These are phyloP conservation scores for Gelatoporia subvermispora DNA, from an alignment of 768 basidiomycete species.

Conservation along the genomic window DNA sequence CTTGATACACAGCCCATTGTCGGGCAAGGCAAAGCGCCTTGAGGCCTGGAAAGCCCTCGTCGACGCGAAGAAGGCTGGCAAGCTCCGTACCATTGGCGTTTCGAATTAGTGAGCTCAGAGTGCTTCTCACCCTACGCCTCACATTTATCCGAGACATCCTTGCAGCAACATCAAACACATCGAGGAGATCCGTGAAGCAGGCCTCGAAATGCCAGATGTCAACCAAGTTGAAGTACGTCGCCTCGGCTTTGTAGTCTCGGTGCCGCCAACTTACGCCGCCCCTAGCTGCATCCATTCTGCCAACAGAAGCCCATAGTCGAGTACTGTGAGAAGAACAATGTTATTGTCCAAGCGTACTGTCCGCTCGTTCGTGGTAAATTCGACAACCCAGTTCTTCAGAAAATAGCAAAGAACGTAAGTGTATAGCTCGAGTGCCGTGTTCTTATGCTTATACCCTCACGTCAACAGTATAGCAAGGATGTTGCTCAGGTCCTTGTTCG, in stretches of 20 bases:
- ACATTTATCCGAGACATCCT: not conserved
- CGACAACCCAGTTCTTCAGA: slow-evolving; percentile 46
- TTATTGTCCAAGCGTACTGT: slow-evolving; percentile 44
- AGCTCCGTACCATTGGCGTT: slow-evolving; percentile 36
- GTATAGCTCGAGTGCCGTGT: not conserved
- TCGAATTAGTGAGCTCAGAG: slow-evolving; percentile 38
- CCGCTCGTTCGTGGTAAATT: slow-evolving; percentile 53
- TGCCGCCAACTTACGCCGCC: not conserved
- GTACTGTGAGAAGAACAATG: slow-evolving; percentile 42
- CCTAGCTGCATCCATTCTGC: slow-evolving; percentile 69
- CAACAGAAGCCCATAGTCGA: slow-evolving; percentile 79
- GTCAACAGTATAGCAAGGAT: slow-evolving; percentile 33
- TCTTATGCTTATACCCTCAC: not conserved
- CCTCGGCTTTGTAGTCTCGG: not conserved
- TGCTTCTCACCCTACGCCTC: not conserved
- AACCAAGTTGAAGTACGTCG: slow-evolving; percentile 74
- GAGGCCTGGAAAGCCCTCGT: slow-evolving; percentile 35
- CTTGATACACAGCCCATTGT: slow-evolving; percentile 38
- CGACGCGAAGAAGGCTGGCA: slow-evolving; percentile 32
- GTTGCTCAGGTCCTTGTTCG: slow-evolving; percentile 81
- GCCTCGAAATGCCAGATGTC: slow-evolving; percentile 60
- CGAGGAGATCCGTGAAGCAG: slow-evolving; percentile 63
- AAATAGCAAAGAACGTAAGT: slow-evolving; percentile 46
- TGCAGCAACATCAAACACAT: slow-evolving; percentile 63
- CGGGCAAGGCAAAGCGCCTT: slow-evolving; percentile 32